A percentile compares a stretch with the other conserved stretches of the same genome.
These are phyloP conservation scores for Sideroxylon spinosum DNA, from an alignment of 179 eudicot genomes.

Conservation along the genomic window DNA sequence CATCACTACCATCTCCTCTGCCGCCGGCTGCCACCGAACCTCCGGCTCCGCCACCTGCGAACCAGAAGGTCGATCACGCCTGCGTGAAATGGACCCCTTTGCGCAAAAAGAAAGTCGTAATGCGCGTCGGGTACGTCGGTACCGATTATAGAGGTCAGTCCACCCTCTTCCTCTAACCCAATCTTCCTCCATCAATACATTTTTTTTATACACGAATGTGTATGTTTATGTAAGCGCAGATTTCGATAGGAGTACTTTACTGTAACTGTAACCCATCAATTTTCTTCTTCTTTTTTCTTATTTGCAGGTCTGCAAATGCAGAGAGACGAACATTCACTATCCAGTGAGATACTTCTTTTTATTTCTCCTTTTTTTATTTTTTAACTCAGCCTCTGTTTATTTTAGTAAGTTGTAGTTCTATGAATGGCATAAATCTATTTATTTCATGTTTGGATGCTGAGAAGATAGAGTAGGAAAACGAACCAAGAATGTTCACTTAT, in stretches of 20 bases:
- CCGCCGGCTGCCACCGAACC: not conserved
- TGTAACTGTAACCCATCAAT: not conserved
- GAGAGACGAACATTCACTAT: conserved; percentile 45
- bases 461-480: not conserved
- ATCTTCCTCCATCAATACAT: not conserved
- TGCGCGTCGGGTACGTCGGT: conserved; percentile 94
- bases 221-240: not conserved
- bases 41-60: conserved; percentile 4
- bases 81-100: conserved; percentile 53
- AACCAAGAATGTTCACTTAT: not conserved
- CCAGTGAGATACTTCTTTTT: conserved; percentile 41
- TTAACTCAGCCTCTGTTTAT: not conserved
- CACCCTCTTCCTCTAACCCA: not conserved
- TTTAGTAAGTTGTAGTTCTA: not conserved
- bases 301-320: conserved; percentile 72
- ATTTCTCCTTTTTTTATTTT: not conserved
- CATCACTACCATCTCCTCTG: not conserved
- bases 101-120: conserved; percentile 82
- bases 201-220: not conserved
- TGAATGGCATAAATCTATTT: not conserved
- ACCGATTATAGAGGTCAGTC: conserved; percentile 69
- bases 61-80: not conserved
- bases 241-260: not conserved
- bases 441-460: not conserved
- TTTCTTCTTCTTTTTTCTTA: not conserved